A percentile compares a stretch with the other conserved stretches of the same genome.
These are phyloP conservation scores for Penicillium sclerotigenum DNA, from an alignment of 2,329 filamentous ascomycete species.

Conservation along the genomic window DNA sequence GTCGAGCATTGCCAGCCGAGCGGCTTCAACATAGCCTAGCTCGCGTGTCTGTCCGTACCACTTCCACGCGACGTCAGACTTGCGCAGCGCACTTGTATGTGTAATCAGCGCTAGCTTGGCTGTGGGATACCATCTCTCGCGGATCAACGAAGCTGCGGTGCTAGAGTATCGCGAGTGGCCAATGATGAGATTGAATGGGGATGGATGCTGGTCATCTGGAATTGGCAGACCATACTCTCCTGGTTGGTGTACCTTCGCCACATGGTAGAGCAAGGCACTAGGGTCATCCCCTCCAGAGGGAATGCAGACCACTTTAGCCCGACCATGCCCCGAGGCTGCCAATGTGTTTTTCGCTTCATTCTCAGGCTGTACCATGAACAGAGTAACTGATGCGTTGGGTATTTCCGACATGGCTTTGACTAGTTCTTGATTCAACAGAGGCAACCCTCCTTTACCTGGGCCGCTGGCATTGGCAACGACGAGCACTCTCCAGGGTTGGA, in stretches of 20 bases:
- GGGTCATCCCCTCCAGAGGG: background rate
- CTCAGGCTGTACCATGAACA: background rate
- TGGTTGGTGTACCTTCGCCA: background rate
- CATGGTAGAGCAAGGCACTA: background rate
- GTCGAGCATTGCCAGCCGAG: background rate
- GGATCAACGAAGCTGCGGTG: background rate
- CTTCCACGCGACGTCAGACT: background rate
- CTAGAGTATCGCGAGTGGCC: slow-evolving; percentile 1
- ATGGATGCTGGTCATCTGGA: background rate
- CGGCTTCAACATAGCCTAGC: background rate
- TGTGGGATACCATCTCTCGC: slow-evolving; percentile 1
- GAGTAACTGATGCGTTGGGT: background rate
- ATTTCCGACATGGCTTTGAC: slow-evolving; percentile 3
- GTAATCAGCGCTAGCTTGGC: background rate
- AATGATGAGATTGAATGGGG: background rate
- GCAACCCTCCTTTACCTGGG: background rate
- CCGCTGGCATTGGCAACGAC: background rate
- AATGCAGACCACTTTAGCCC: background rate
- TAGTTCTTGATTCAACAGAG: slow-evolving; percentile 1
- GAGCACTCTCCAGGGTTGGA: background rate
- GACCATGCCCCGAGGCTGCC: background rate
- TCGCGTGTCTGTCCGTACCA: slow-evolving; percentile 1
- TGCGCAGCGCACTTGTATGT: background rate
- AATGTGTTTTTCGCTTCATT: background rate
- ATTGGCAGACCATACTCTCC: background rate